Conservation (phyloP, 129 eudicot genomes). For the Arctium lappa region DNA sequence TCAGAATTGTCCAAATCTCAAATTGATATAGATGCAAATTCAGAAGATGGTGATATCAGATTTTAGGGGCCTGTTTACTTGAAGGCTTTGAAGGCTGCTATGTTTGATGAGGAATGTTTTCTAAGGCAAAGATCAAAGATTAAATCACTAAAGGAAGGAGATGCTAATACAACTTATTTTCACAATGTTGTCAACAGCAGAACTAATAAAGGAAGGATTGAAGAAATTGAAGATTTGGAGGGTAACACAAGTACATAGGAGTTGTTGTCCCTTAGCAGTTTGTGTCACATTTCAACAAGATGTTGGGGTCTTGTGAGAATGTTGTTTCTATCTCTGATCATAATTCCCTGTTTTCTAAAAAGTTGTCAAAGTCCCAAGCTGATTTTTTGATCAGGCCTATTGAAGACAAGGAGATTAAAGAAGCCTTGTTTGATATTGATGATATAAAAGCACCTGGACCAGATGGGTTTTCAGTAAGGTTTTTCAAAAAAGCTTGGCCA, state of each 20-base stretch:
- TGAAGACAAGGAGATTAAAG: background rate
- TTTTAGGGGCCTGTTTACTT: background rate
- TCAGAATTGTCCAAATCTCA: background rate
- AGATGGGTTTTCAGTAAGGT: too few species aligned
- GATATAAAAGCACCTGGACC: background rate
- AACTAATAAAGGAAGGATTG: background rate
- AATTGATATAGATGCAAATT: background rate
- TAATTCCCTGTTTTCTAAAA: background rate
- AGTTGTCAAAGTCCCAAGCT: background rate
- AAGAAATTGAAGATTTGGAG: background rate
- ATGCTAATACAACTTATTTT: background rate
- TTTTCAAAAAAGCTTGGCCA: too few species aligned
- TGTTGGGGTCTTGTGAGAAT: background rate
- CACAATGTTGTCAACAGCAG: background rate
- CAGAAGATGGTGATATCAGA: background rate
- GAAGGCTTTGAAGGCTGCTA: background rate
- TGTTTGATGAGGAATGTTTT: background rate
- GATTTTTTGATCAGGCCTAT: background rate
- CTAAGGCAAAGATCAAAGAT: background rate
- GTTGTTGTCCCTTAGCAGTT: background rate
- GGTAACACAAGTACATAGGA: background rate
- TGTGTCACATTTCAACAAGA: too few species aligned
- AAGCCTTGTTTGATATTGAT: background rate
- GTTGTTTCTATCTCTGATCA: background rate
- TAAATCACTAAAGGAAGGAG: background rate